Percentiles rank a stretch among this genome's conserved stretches.
These are phyloP conservation scores for Quercus dentata DNA, from an alignment of 306 rosid species.

Conservation along the genomic window DNA sequence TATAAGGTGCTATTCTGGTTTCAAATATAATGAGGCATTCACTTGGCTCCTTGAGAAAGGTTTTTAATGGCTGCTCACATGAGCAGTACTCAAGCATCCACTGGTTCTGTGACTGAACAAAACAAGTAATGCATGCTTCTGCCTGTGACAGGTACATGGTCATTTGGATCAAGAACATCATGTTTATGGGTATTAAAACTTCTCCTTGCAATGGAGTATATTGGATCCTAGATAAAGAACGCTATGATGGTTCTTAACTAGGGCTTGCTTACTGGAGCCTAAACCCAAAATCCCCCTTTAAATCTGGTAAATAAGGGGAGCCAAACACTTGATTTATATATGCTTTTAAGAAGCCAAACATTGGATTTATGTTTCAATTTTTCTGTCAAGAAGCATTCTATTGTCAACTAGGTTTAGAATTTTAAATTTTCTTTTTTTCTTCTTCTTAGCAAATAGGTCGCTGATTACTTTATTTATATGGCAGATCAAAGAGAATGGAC, in stretches of 20 bases:
- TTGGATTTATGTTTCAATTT: background rate
- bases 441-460: slow-evolving; percentile 2
- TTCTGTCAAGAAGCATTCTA: slow-evolving; percentile 7
- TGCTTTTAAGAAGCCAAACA: too few species aligned
- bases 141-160: background rate
- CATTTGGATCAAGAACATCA: background rate
- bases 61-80: background rate
- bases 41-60: background rate
- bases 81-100: background rate
- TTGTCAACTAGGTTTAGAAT: slow-evolving; percentile 15
- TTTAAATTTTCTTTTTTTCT: background rate
- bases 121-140: background rate
- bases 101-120: background rate
- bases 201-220: background rate
- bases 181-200: background rate
- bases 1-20: background rate
- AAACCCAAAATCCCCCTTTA: background rate
- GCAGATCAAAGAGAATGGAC: slow-evolving; percentile 70
- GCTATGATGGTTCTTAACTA: background rate
- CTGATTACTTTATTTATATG: slow-evolving; percentile 14
- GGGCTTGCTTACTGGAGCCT: background rate
- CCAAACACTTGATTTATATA: too few species aligned
- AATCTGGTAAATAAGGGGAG: too few species aligned
- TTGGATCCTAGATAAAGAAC: background rate
- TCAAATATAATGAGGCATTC: background rate